A percentile compares a stretch with the other conserved stretches of the same genome.
phyloP scores from a whole-genome alignment of 164 flowering plant genomes.

The Stephania cephalantha region DNA sequence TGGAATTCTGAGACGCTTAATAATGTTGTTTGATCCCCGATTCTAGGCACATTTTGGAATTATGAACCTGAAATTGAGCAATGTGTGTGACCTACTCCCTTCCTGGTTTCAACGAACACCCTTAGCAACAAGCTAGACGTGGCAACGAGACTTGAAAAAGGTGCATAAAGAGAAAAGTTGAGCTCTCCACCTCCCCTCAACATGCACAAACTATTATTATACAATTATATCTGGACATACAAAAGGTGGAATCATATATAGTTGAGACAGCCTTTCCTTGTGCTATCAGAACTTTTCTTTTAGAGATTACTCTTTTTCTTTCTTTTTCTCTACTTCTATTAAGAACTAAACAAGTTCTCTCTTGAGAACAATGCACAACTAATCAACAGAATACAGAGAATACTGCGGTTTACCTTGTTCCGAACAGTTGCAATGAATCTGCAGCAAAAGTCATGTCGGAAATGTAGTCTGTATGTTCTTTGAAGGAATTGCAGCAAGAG shows the following conservation, averaged over 20 bases:
- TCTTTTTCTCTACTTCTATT: neutral
- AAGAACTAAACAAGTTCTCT: neutral
- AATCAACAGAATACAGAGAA: neutral
- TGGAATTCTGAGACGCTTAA: too few species aligned
- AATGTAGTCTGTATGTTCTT: conserved; percentile 69
- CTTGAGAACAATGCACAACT: neutral
- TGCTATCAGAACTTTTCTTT: neutral
- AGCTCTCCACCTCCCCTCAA: neutral
- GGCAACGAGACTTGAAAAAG: too few species aligned
- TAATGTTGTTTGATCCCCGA: neutral
- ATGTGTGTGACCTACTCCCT: too few species aligned
- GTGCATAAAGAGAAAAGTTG: too few species aligned
- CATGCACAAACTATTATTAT: neutral
- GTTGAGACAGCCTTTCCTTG: neutral
- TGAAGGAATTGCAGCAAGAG: conserved; percentile 53
- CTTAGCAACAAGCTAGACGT: too few species aligned
- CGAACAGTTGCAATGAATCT: conserved; percentile 61
- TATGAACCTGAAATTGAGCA: too few species aligned
- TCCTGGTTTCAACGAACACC: too few species aligned
- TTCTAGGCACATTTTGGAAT: too few species aligned
- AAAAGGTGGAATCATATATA: too few species aligned
- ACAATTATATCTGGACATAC: too few species aligned
- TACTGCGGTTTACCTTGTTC: conserved; percentile 46
- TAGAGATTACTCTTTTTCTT: too few species aligned
- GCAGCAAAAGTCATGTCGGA: conserved; percentile 74